These are phyloP conservation scores for Sanghuangporus sanghuang DNA, from an alignment of 1,284 basidiomycete genomes.

Conservation along the genomic window DNA sequence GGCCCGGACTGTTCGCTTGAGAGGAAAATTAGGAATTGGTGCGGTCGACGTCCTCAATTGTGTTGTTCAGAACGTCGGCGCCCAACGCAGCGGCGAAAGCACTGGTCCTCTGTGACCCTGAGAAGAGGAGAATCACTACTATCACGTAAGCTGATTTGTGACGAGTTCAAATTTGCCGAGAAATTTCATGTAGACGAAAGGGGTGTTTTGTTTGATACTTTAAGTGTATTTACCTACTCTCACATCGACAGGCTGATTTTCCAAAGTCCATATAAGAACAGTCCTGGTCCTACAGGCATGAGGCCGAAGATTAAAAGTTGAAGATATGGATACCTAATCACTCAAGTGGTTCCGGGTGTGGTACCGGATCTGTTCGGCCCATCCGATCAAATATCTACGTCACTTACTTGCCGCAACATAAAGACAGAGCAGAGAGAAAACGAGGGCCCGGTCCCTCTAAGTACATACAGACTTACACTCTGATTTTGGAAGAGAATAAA, in stretches of 20 bases:
- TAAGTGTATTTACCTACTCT: background rate
- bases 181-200: background rate
- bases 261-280: background rate
- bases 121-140: background rate
- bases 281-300: too few species aligned
- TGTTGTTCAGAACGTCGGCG: conserved; percentile 3
- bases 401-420: background rate
- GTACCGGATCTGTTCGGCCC: too few species aligned
- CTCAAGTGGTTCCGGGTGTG: too few species aligned
- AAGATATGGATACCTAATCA: too few species aligned
- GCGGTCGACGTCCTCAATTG: background rate
- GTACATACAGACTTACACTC: background rate
- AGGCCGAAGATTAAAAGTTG: too few species aligned
- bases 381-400: background rate
- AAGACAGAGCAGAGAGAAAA: background rate
- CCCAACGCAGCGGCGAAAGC: background rate
- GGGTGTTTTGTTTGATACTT: background rate
- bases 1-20: background rate
- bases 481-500: background rate
- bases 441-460: background rate
- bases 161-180: background rate
- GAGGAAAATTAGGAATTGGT: background rate
- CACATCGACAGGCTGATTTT: background rate
- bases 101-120: conserved; percentile 2
- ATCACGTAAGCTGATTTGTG: background rate